Conservation (phyloP, 768 basidiomycete genomes). For the Tylopilus plumbeoviolaceoides region DNA sequence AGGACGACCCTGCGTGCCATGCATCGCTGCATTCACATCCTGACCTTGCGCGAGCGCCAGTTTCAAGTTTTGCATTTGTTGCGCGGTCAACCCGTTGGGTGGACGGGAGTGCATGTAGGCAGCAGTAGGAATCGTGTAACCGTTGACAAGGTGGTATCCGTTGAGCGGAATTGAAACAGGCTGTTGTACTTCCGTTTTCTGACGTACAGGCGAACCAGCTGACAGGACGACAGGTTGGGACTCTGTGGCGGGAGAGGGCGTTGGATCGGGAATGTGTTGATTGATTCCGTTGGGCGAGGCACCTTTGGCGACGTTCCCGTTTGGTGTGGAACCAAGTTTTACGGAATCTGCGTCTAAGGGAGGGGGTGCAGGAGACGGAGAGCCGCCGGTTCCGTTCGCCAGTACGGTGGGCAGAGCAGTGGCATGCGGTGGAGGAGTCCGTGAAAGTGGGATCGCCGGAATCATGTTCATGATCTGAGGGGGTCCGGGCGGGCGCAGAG, state of each 20-base stretch:
- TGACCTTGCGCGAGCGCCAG: slow-evolving; percentile 46
- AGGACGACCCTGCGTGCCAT: slow-evolving; percentile 34
- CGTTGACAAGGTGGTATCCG: slow-evolving; percentile 46
- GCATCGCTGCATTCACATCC: slow-evolving; percentile 36
- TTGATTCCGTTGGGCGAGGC: slow-evolving; percentile 26
- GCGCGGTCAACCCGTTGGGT: slow-evolving; percentile 42
- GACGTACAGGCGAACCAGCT: slow-evolving; percentile 39
- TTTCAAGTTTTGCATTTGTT: slow-evolving; percentile 61
- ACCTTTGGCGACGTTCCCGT: slow-evolving; percentile 25
- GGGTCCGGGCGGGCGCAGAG: slow-evolving; percentile 30
- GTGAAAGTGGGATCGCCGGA: slow-evolving; percentile 27
- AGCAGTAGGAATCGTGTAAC: slow-evolving; percentile 33
- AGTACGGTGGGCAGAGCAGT: slow-evolving; percentile 21
- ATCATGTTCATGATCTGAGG: slow-evolving; percentile 35
- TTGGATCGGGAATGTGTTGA: slow-evolving; percentile 22
- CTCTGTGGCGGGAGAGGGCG: slow-evolving; percentile 13
- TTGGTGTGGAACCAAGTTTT: slow-evolving; percentile 17
- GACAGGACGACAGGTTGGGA: slow-evolving; percentile 23
- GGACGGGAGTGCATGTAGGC: slow-evolving; percentile 35
- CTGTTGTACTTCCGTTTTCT: slow-evolving; percentile 47
- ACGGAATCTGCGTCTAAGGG: slow-evolving; percentile 43
- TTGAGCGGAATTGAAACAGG: slow-evolving; percentile 38
- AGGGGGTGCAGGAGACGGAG: slow-evolving; percentile 31
- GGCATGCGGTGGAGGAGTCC: slow-evolving; percentile 34
- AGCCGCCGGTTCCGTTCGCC: slow-evolving; percentile 31